phyloP scores from a whole-genome alignment of 2,329 filamentous ascomycete species.

The Penicillium sp. region DNA sequence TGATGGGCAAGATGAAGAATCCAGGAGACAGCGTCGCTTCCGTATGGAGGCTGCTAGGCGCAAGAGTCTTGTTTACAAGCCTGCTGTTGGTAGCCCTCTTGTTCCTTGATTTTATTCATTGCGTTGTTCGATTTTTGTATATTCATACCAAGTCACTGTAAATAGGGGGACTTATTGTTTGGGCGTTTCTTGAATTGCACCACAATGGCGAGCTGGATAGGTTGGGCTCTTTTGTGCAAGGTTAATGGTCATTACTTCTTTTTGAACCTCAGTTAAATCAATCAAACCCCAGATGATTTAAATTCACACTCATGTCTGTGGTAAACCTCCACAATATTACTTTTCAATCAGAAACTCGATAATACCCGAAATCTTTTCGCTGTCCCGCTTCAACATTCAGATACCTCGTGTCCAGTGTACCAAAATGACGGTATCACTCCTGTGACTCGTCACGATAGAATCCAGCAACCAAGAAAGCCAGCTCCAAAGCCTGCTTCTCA shows the following conservation, averaged over 20 bases:
- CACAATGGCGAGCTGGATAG: neutral
- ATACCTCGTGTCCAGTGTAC: neutral
- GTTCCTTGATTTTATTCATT: conserved; percentile 41
- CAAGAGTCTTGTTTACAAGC: conserved; percentile 75
- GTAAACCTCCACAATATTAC: neutral
- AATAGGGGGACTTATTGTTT: conserved; percentile 15
- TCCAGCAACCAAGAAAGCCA: conserved; percentile 89
- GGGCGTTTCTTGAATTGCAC: conserved; percentile 6
- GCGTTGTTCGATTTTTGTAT: conserved; percentile 11
- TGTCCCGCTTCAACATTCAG: neutral
- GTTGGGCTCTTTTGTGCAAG: neutral
- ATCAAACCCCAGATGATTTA: neutral
- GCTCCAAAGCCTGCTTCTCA: conserved; percentile 93
- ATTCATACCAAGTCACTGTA: conserved; percentile 15
- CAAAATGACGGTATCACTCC: neutral
- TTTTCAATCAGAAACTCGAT: neutral
- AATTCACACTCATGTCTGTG: neutral
- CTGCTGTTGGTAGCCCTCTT: conserved; percentile 70
- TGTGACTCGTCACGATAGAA: conserved; percentile 60
- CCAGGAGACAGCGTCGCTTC: conserved; percentile 50
- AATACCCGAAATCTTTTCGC: neutral
- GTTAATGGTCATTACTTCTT: neutral
- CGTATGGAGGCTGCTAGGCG: conserved; percentile 68
- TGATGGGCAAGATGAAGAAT: conserved; percentile 29
- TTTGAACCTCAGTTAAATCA: neutral